phyloP scores from a whole-genome alignment of 768 basidiomycete species.

The Boletus sp. region DNA sequence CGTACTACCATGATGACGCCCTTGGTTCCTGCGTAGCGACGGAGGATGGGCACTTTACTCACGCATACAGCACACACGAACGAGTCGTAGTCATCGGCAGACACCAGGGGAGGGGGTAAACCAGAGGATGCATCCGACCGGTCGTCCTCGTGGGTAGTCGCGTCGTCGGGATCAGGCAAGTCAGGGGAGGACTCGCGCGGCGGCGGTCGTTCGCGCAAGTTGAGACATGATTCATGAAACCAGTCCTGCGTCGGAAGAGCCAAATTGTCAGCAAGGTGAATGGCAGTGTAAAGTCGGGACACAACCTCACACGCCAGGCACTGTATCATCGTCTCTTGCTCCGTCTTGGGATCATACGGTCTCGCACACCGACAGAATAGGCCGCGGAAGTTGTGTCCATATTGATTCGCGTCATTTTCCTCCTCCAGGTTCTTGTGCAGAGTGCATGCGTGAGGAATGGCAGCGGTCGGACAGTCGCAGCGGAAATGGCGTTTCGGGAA shows the following conservation, averaged over 20 bases:
- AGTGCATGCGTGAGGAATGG: conserved; percentile 59
- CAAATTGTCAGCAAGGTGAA: conserved; percentile 1
- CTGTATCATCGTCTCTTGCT: conserved; percentile 86
- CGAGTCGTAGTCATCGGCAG: conserved; percentile 67
- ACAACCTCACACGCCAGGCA: conserved; percentile 79
- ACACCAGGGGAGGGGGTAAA: conserved; percentile 65
- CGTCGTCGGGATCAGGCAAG: neutral
- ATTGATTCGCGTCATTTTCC: conserved; percentile 57
- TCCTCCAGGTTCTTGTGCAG: conserved; percentile 54
- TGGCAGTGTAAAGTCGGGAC: neutral
- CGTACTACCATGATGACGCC: conserved; percentile 69
- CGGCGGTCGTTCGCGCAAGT: conserved; percentile 63
- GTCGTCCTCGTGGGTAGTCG: conserved; percentile 40
- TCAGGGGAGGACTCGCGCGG: conserved; percentile 41
- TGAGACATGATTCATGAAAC: conserved; percentile 89
- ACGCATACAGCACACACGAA: conserved; percentile 75
- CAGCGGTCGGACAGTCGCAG: conserved; percentile 78
- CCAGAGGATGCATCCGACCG: conserved; percentile 60
- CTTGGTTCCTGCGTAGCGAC: conserved; percentile 62
- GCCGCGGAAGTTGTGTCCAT: conserved; percentile 71
- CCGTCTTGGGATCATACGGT: conserved; percentile 67
- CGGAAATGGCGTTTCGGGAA: conserved; percentile 83
- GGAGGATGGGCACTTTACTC: conserved; percentile 47
- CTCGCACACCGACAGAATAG: conserved; percentile 73
- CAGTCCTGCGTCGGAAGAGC: conserved; percentile 55